Conservation (phyloP, 2,329 filamentous ascomycete species). For the Periglandula ipomoeae region DNA sequence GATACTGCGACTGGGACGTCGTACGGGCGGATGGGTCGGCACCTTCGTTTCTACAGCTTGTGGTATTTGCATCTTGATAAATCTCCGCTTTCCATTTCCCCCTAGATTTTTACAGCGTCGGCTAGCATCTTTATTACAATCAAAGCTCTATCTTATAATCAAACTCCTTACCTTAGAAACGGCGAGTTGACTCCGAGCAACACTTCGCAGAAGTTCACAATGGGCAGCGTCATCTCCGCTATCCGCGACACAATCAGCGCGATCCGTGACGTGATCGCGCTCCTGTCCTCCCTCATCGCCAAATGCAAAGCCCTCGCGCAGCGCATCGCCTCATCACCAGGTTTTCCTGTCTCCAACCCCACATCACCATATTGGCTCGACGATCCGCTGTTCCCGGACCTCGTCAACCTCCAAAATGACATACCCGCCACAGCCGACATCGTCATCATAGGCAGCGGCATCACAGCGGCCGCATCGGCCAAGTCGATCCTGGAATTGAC, state of each 20-base stretch:
- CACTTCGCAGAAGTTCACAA: no score
- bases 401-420: conserved; percentile 23
- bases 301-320: conserved; percentile 20
- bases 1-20: no score
- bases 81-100: no score
- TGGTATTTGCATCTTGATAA: no score
- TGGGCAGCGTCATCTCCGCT: conserved; percentile 25
- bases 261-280: conserved; percentile 16
- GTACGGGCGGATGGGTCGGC: no score
- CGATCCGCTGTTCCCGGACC: conserved; percentile 31
- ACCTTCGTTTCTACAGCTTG: no score
- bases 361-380: conserved; percentile 38
- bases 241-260: conserved; percentile 15
- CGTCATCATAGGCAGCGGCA: conserved; percentile 46
- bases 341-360: conserved; percentile 31
- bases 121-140: no score
- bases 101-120: no score
- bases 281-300: conserved; percentile 18
- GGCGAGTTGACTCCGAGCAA: no score
- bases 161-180: no score
- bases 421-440: conserved; percentile 35
- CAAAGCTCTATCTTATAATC: no score
- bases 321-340: conserved; percentile 24
- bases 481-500: conserved; percentile 19
- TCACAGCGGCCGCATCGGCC: conserved; percentile 32